These are phyloP conservation scores for Psilocybe mexicana DNA, from an alignment of 1,284 basidiomycete genomes.

Conservation along the genomic window DNA sequence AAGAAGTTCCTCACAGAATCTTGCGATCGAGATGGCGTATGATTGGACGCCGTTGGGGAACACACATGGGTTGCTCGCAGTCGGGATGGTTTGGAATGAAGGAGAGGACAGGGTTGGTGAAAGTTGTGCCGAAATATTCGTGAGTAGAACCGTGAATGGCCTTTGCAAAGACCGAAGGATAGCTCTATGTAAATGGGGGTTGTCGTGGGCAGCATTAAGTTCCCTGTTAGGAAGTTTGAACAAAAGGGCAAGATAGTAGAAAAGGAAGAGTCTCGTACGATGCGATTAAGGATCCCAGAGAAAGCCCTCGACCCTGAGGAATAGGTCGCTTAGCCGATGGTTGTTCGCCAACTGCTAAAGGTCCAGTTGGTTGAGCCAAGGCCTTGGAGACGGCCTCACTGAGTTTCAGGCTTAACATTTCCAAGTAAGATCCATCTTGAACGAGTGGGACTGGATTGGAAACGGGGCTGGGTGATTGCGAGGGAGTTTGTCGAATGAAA, in stretches of 20 bases:
- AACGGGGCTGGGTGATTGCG: conserved; percentile 36
- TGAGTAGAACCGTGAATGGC: conserved; percentile 71
- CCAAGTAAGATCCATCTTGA: conserved; percentile 77
- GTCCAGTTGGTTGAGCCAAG: conserved; percentile 60
- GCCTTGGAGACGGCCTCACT: conserved; percentile 81
- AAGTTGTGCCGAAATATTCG: conserved; percentile 66
- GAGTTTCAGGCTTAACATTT: conserved; percentile 70
- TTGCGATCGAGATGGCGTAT: conserved; percentile 66
- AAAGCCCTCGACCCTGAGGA: conserved; percentile 65
- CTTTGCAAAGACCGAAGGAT: conserved; percentile 72
- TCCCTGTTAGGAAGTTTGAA: conserved; percentile 48
- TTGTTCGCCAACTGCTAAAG: conserved; percentile 48
- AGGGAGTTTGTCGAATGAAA: conserved; percentile 53
- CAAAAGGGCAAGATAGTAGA: conserved; percentile 14
- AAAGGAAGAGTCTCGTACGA: conserved; percentile 47
- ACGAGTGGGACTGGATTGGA: conserved; percentile 49
- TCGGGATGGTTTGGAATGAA: conserved; percentile 53
- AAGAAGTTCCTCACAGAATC: conserved; percentile 70
- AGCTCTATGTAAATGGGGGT: conserved; percentile 64
- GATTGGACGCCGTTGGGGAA: conserved; percentile 65
- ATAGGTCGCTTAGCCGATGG: conserved; percentile 66
- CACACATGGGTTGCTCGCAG: conserved; percentile 50
- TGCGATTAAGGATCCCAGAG: conserved; percentile 65
- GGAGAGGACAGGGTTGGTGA: conserved; percentile 66
- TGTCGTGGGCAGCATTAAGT: conserved; percentile 60